phyloP scores from a whole-genome alignment of 2,329 filamentous ascomycete genomes.

The Didymella exigua region DNA sequence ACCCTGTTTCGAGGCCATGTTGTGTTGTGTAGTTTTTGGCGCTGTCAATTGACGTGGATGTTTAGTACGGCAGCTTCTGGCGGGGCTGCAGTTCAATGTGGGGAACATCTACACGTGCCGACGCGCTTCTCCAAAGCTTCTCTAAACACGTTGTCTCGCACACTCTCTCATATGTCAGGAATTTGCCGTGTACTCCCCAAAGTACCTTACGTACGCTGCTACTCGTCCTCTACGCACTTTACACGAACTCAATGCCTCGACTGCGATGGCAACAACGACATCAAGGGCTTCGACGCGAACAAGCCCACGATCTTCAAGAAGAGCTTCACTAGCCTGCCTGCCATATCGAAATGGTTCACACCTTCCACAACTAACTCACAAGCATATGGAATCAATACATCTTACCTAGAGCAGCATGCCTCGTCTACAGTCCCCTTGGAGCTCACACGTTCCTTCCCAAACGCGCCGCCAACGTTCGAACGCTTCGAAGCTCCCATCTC shows the following conservation, averaged over 20 bases:
- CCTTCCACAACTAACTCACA: neutral
- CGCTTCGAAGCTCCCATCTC: constrained; percentile 66
- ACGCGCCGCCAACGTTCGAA: constrained; percentile 55
- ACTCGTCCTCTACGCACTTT: constrained; percentile 20
- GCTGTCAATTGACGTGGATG: constrained; percentile 17
- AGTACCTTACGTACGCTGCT: constrained; percentile 9
- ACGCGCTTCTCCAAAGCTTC: constrained; percentile 22
- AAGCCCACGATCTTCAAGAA: constrained; percentile 32
- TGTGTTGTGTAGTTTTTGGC: constrained; percentile 8
- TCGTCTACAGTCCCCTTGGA: constrained; percentile 64
- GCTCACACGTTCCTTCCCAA: constrained; percentile 50
- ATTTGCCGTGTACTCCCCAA: neutral
- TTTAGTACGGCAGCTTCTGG: constrained; percentile 27
- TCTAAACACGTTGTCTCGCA: neutral
- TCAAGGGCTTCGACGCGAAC: constrained; percentile 23
- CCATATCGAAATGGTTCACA: constrained; percentile 42
- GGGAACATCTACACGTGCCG: constrained; percentile 29
- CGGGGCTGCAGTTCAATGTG: constrained; percentile 24
- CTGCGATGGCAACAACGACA: constrained; percentile 9
- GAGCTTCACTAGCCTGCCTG: constrained; percentile 31
- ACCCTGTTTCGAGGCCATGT: constrained; percentile 36
- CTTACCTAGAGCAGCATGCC: constrained; percentile 49
- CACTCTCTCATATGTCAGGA: constrained; percentile 16
- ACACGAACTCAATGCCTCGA: constrained; percentile 10
- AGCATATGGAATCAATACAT: constrained; percentile 26